Evolutionary conservation across 768 basidiomycete species (phyloP).

Genomic region (Boletus barrowsii): DNA sequence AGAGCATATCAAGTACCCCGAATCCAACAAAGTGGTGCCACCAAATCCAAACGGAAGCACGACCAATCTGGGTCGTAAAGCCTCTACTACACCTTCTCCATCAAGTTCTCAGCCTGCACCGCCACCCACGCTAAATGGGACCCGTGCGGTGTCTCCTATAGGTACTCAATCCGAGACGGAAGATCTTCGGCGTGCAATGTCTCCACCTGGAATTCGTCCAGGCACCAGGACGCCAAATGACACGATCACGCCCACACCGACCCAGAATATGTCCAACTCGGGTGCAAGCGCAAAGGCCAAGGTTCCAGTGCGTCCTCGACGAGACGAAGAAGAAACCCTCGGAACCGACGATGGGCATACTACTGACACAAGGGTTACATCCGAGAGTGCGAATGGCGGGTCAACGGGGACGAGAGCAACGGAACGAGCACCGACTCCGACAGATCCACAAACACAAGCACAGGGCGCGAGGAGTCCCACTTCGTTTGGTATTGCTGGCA

Average conservation of each 20-base stretch:
- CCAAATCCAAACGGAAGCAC: conserved; percentile 30
- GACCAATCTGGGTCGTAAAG: conserved; percentile 43
- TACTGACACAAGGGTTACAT: conserved; percentile 46
- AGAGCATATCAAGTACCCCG: conserved; percentile 95
- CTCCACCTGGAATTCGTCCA: conserved; percentile 52
- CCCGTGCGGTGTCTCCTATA: conserved; percentile 67
- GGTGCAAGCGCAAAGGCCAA: conserved; percentile 46
- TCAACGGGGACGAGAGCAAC: conserved; percentile 29
- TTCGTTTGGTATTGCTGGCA: conserved; percentile 37
- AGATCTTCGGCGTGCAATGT: conserved; percentile 63
- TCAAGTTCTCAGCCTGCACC: conserved; percentile 28
- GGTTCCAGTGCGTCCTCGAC: conserved; percentile 46
- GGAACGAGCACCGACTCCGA: conserved; percentile 55
- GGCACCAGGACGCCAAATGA: conserved; percentile 36
- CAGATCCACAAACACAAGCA: conserved; percentile 35
- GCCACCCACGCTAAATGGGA: conserved; percentile 28
- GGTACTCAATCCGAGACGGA: conserved; percentile 47
- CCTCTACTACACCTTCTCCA: conserved; percentile 41
- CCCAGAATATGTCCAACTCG: conserved; percentile 12
- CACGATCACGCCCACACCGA: conserved; percentile 5
- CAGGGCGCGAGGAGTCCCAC: conserved; percentile 59
- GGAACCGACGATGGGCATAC: conserved; percentile 48
- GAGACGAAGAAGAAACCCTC: conserved; percentile 38
- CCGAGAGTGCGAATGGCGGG: conserved; percentile 36
- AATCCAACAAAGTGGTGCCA: conserved; percentile 44